Evolutionary conservation across 2,329 filamentous ascomycete genomes (phyloP), one percentile per base, ranked within the genome.

Genomic region (Myrmaecium sp.): DNA sequence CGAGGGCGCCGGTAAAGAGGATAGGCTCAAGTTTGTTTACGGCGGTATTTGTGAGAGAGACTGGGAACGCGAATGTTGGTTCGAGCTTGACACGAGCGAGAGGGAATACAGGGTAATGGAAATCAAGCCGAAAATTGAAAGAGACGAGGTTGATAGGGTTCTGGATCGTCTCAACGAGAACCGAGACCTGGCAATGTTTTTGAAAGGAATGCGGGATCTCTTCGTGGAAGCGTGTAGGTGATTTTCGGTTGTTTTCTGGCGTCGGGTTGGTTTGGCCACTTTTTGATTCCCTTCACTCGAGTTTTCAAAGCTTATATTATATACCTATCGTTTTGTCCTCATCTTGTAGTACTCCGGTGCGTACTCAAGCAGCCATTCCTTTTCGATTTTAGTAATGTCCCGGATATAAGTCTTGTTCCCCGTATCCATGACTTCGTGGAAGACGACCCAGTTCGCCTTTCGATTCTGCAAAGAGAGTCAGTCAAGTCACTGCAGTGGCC

Each of bases 381-480:
- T 93, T 47, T 94, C 80, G 41, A 95, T 79, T 57, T 81, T 89
- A n/a, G 75, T 89, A 32, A 95, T 60, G 51, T 95, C 86, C 29
- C 82, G 65, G 40, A 98, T 91, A 46, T 76, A 95, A 1, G 69
- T 83, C 61, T 95, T 95, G 36, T 69, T 70, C 6, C 76, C 71
- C 4, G 80, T 91, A 56, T 95, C 81, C 62, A 93, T 70, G 19
- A 93, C 71, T 54, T 94, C 86, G 41, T 91, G 78, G 45, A 94
- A 98, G 17, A 98, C 67, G 6, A 95, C 83, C 83, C 86, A 95
- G 36, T 94, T 83, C 7, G 82, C 82, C 57, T 91, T 94, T 30
- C 84, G 73, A 51, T 93, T 92, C 62, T 65, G 14, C 20, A 23
- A 12, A 4, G 5, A 32, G 16, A 3, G 6, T 13, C 17, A n/a